Percentiles rank a stretch among this genome's conserved stretches.
These are phyloP conservation scores for Candida coquimbonensis DNA, from an alignment of 805 yeast species.

Conservation along the genomic window DNA sequence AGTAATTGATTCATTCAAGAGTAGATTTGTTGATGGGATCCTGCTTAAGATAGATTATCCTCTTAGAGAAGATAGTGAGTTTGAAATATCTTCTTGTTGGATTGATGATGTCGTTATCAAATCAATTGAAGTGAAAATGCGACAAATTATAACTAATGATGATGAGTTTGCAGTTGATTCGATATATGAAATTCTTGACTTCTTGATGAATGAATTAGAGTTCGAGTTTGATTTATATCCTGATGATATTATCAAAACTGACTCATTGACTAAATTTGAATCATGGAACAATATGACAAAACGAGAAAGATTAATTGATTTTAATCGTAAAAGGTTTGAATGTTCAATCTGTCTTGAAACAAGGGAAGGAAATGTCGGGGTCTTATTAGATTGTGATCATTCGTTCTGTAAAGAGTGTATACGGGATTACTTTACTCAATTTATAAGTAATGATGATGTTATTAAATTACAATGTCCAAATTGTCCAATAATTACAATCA, in stretches of 20 bases:
- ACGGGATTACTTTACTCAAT: slow-evolving; percentile 31
- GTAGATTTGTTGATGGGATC: too few species aligned
- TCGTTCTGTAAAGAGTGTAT: slow-evolving; percentile 42
- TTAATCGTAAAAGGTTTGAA: slow-evolving; percentile 31
- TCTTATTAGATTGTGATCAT: slow-evolving; percentile 38
- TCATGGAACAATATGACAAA: slow-evolving; percentile 20
- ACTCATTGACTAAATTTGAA: slow-evolving; percentile 2
- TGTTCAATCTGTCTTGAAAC: slow-evolving; percentile 54
- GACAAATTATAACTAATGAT: neutral
- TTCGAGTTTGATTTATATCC: slow-evolving; percentile 10
- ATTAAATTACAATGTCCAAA: slow-evolving; percentile 53
- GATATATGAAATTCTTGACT: slow-evolving; percentile 35
- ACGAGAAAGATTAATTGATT: slow-evolving; percentile 21
- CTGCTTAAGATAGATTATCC: too few species aligned
- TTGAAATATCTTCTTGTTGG: neutral
- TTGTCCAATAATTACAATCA: slow-evolving; percentile 24
- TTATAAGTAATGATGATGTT: slow-evolving; percentile 42
- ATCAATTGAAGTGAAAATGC: too few species aligned
- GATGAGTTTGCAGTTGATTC: slow-evolving; percentile 28
- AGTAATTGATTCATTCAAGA: too few species aligned
- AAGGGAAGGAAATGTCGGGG: slow-evolving; percentile 37
- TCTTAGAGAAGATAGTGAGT: neutral
- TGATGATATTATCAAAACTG: slow-evolving; percentile 4
- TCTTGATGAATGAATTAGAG: slow-evolving; percentile 22
- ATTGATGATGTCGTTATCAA: neutral